Base-by-base conservation (phyloP, 495 filamentous ascomycete genomes). In the Poronia punctata region DNA sequence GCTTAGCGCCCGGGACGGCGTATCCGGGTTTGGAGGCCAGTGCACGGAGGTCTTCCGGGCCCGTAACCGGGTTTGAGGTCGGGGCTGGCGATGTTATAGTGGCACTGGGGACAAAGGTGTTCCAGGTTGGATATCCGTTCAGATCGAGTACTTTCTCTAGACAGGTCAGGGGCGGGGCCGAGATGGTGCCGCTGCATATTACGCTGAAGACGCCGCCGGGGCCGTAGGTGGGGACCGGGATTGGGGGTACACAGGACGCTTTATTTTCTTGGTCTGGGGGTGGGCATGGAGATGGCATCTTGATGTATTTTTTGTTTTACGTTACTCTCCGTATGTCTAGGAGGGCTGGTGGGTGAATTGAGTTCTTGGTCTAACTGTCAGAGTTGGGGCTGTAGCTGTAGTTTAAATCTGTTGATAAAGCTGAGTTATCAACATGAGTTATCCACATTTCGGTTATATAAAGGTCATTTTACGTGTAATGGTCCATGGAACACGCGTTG, bases 211-310 rank as follows among this genome's bases (percentile, higher is more conserved):
- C 38, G 18, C 59, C 53, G 31, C 50, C 52, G 1, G 32, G 2
- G n/a, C 59, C 59, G 52, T 58, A 25, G 1, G 52, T 57, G 0
- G 60, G 61, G 11, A 61, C 60, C 3, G 54, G 45, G 33, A 62
- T 38, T 14, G 44, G 38, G 18, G 27, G 4, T 2, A 38, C 20
- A 22, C 15, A 22, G n/a, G n/a, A n/a, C n/a, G n/a, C n/a, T n/a
- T n/a, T n/a, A n/a, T n/a, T n/a, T n/a, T n/a, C n/a, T n/a, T n/a
- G n/a, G n/a, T n/a, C n/a, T n/a, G n/a, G n/a, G n/a, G n/a, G n/a
- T n/a, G n/a, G n/a, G n/a, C n/a, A n/a, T n/a, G n/a, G n/a, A n/a
- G n/a, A n/a, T n/a, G n/a, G n/a, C n/a, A n/a, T n/a, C n/a, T n/a
- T n/a, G n/a, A n/a, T n/a, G n/a, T n/a, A n/a, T n/a, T n/a, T n/a